These are phyloP conservation scores for Tuber aestivum DNA, from an alignment of 495 filamentous ascomycete species.

Conservation along the genomic window DNA sequence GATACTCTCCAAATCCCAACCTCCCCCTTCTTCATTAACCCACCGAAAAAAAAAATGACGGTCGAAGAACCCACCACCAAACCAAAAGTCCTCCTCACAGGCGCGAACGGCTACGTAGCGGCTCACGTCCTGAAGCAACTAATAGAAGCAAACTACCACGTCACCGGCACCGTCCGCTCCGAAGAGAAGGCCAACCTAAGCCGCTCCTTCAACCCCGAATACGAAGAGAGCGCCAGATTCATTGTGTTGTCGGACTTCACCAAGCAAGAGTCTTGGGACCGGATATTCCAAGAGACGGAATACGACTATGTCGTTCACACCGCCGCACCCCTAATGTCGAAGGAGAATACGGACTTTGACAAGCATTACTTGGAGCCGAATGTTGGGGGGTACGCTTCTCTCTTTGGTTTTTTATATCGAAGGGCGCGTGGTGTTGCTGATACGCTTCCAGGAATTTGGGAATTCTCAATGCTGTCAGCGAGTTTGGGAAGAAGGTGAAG, in stretches of 20 bases:
- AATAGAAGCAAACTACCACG: constrained; percentile 9
- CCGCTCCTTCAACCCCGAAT: constrained; percentile 40
- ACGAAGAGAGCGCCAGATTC: constrained; percentile 35
- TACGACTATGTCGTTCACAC: constrained; percentile 43
- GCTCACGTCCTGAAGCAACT: constrained; percentile 17
- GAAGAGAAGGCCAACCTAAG: constrained; percentile 43
- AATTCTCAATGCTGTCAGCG: constrained; percentile 39
- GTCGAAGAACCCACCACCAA: neutral
- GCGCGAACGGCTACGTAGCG: constrained; percentile 17
- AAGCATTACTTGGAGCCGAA: neutral
- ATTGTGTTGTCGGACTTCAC: constrained; percentile 33
- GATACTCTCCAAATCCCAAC: neutral
- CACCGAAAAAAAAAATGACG: neutral
- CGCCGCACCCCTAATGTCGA: constrained; percentile 33
- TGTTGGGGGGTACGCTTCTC: neutral
- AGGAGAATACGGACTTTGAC: constrained; percentile 15
- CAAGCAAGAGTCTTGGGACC: constrained; percentile 30
- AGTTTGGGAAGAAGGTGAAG: constrained; percentile 41
- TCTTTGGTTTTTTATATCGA: neutral
- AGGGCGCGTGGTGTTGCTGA: constrained; percentile 41
- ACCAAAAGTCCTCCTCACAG: constrained; percentile 22
- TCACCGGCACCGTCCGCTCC: constrained; percentile 17
- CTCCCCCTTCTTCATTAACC: neutral
- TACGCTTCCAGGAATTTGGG: constrained; percentile 33
- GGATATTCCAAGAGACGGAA: constrained; percentile 19